Conservation (phyloP, 441 rosid species). For the Jatropha podagrica region DNA sequence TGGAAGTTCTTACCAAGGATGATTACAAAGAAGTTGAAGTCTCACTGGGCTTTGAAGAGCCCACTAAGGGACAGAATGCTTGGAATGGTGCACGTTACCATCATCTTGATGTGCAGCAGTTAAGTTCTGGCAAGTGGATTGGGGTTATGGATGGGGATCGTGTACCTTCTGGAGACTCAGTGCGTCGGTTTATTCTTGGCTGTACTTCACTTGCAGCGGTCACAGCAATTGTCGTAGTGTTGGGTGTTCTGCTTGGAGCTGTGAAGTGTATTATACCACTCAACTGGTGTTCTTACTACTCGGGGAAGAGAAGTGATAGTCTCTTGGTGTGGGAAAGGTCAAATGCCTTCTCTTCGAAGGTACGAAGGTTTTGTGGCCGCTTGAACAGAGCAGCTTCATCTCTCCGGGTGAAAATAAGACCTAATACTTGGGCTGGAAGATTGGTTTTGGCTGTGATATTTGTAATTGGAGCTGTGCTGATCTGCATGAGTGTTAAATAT, state of each 20-base stretch:
- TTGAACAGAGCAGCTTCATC: slow-evolving; percentile 61
- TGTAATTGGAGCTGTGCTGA: slow-evolving; percentile 47
- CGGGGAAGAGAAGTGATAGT: slow-evolving; percentile 58
- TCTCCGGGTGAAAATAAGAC: slow-evolving; percentile 61
- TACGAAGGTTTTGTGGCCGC: slow-evolving; percentile 65
- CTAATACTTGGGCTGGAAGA: slow-evolving; percentile 53
- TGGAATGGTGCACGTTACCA: slow-evolving; percentile 91
- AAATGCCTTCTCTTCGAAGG: slow-evolving; percentile 50
- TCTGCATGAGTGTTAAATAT: slow-evolving; percentile 54
- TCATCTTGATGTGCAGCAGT: slow-evolving; percentile 78
- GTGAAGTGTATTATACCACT: slow-evolving; percentile 84
- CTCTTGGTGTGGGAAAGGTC: slow-evolving; percentile 51
- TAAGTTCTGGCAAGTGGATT: slow-evolving; percentile 80
- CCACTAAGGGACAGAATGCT: slow-evolving; percentile 62
- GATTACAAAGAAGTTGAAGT: slow-evolving; percentile 81
- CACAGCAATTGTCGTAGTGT: slow-evolving; percentile 42
- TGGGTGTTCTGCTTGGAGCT: slow-evolving; percentile 66
- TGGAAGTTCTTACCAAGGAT: slow-evolving; percentile 60
- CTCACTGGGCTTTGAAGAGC: slow-evolving; percentile 43
- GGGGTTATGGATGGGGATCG: slow-evolving; percentile 92
- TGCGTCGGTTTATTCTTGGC: slow-evolving; percentile 60
- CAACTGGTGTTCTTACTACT: slow-evolving; percentile 68
- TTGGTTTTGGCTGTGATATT: slow-evolving; percentile 46
- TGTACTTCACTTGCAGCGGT: slow-evolving; percentile 65
- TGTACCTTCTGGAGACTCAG: slow-evolving; percentile 69